Conservation (phyloP, 1,284 basidiomycete species). For the Leccinum angustisporum region DNA sequence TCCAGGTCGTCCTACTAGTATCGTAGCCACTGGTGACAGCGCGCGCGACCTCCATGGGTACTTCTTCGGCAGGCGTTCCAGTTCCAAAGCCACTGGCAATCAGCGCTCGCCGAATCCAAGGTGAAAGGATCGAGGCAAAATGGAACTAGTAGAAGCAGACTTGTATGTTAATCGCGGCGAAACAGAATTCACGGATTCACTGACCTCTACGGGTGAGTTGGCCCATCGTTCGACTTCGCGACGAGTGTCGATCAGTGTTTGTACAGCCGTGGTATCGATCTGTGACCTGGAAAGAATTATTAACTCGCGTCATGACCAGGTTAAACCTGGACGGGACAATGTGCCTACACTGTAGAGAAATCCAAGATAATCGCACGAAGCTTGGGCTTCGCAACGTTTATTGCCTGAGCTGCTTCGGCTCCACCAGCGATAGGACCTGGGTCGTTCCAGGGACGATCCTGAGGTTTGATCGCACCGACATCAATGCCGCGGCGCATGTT, state of each 20-base stretch:
- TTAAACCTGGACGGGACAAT: background rate
- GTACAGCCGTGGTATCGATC: conserved; percentile 86
- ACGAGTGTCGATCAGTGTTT: conserved; percentile 88
- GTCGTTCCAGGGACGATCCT: conserved; percentile 95
- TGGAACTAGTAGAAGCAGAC: conserved; percentile 63
- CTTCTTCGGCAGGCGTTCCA: conserved; percentile 43
- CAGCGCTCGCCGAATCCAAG: conserved; percentile 91
- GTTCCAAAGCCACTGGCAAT: conserved; percentile 86
- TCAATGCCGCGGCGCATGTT: conserved; percentile 79
- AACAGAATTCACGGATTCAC: conserved; percentile 4
- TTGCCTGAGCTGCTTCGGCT: conserved; percentile 45
- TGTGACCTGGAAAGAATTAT: conserved; percentile 50
- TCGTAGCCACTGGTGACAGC: conserved; percentile 64
- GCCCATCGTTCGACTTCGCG: conserved; percentile 88
- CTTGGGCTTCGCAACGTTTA: conserved; percentile 62
- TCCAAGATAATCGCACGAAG: conserved; percentile 90
- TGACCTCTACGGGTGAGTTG: conserved; percentile 75
- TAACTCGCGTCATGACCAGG: conserved; percentile 1
- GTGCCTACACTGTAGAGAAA: conserved; percentile 79
- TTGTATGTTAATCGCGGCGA: background rate
- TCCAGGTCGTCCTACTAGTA: conserved; percentile 8
- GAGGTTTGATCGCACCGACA: conserved; percentile 56
- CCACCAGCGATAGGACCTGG: conserved; percentile 66
- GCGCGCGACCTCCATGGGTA: conserved; percentile 67
- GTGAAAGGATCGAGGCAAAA: conserved; percentile 86